Conservation (phyloP, 2,329 filamentous ascomycete genomes). For the Huntiella savannae region DNA sequence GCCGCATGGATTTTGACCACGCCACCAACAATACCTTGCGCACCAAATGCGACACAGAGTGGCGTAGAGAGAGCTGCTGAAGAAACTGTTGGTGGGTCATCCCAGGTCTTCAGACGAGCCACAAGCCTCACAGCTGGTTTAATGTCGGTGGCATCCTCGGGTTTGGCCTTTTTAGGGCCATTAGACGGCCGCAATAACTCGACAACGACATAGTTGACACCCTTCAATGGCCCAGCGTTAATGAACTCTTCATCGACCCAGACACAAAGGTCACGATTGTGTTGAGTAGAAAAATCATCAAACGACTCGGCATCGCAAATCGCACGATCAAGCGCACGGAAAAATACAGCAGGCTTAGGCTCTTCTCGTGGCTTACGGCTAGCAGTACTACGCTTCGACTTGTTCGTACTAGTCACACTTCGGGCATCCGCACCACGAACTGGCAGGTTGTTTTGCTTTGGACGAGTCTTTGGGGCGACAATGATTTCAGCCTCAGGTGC, state of each 20-base stretch:
- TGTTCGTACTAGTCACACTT: constrained; percentile 63
- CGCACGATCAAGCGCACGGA: constrained; percentile 57
- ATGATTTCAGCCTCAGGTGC: constrained; percentile 91
- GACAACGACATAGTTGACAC: constrained; percentile 60
- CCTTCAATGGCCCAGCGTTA: constrained; percentile 50
- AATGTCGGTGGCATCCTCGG: constrained; percentile 42
- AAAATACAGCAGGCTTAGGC: constrained; percentile 48
- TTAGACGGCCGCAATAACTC: constrained; percentile 72
- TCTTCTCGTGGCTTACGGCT: constrained; percentile 49
- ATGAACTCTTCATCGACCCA: constrained; percentile 75
- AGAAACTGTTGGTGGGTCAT: constrained; percentile 66
- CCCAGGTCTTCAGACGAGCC: constrained; percentile 59
- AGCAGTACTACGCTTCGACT: constrained; percentile 58
- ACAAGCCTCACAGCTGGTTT: constrained; percentile 45
- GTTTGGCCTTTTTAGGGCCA: constrained; percentile 44
- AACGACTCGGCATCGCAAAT: constrained; percentile 39
- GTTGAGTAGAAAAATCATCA: constrained; percentile 46
- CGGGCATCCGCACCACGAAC: constrained; percentile 40
- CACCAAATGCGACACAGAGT: constrained; percentile 56
- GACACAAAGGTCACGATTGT: constrained; percentile 42
- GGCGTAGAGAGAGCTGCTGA: constrained; percentile 62
- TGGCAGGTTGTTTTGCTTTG: constrained; percentile 37
- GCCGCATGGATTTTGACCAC: constrained; percentile 77
- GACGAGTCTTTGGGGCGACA: constrained; percentile 78
- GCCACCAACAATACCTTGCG: constrained; percentile 58